These are phyloP conservation scores for Nidula microcarpa DNA, from an alignment of 768 basidiomycete genomes.

Conservation along the genomic window DNA sequence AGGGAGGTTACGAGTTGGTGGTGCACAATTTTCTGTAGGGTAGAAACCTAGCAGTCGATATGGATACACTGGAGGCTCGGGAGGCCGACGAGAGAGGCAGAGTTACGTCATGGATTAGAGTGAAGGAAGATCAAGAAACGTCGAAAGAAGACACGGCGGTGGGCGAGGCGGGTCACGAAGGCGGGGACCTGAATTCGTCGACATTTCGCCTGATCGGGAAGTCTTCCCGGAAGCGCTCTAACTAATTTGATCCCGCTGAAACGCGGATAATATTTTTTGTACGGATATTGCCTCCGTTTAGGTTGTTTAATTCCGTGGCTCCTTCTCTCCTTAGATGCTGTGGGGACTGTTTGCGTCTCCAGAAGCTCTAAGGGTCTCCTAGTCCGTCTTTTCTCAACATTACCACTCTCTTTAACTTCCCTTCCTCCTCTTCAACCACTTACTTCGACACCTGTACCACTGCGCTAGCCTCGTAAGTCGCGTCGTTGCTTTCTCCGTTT, in stretches of 20 bases:
- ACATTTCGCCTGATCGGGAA: conserved; percentile 14
- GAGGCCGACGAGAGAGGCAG: neutral
- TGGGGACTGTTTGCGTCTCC: conserved; percentile 6
- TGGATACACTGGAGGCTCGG: too few species aligned
- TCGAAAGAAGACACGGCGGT: neutral
- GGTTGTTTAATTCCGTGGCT: conserved; percentile 16
- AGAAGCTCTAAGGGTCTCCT: conserved; percentile 13
- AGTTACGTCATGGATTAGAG: conserved; percentile 14
- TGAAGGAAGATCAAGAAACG: conserved; percentile 2
- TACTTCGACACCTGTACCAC: neutral
- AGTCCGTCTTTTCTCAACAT: conserved; percentile 22
- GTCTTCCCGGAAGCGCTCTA: conserved; percentile 14
- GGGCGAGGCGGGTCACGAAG: conserved; percentile 1
- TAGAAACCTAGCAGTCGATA: too few species aligned
- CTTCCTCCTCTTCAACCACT: conserved; percentile 14
- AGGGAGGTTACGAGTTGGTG: too few species aligned
- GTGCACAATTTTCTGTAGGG: too few species aligned
- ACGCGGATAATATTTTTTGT: conserved; percentile 31
- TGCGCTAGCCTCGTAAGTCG: conserved; percentile 6
- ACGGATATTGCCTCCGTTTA: conserved; percentile 25
- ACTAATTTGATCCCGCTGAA: conserved; percentile 37
- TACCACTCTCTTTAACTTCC: conserved; percentile 18
- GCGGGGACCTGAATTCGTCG: conserved; percentile 29
- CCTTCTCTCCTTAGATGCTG: conserved; percentile 6
- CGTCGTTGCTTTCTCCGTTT: conserved; percentile 1